Evolutionary conservation across 1,284 basidiomycete species (phyloP).

Genomic region (Termitomyces sp.): DNA sequence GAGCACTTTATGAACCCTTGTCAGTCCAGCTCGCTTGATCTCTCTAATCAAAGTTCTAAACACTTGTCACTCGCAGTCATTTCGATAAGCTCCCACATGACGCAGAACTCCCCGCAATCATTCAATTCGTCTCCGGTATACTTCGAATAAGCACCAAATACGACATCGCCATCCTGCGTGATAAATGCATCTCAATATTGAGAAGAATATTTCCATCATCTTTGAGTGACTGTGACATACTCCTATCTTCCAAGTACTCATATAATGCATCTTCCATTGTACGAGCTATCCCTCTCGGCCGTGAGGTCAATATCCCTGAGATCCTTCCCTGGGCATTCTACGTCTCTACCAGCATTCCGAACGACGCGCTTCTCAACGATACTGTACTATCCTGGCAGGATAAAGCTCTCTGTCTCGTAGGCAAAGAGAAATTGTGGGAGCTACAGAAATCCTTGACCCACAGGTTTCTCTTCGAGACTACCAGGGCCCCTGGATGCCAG

Average conservation of each 20-base stretch:
- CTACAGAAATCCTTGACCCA: constrained; percentile 31
- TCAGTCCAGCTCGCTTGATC: constrained; percentile 18
- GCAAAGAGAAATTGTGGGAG: constrained; percentile 34
- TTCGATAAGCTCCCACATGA: constrained; percentile 31
- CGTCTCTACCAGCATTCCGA: constrained; percentile 32
- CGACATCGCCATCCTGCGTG: constrained; percentile 30
- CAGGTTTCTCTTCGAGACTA: constrained; percentile 29
- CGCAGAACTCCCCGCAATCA: constrained; percentile 27
- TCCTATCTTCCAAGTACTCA: constrained; percentile 29
- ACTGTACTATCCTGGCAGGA: constrained; percentile 32
- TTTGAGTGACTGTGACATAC: constrained; percentile 29
- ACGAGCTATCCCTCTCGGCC: constrained; percentile 34
- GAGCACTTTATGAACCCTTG: constrained; percentile 34
- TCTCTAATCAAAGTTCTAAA: neutral
- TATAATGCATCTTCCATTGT: constrained; percentile 32
- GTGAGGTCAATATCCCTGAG: constrained; percentile 32
- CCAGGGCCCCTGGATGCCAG: constrained; percentile 24
- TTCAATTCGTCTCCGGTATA: constrained; percentile 34
- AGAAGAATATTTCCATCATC: constrained; percentile 34
- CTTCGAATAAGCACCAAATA: constrained; percentile 37
- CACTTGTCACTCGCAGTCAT: constrained; percentile 21
- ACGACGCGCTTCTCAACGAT: constrained; percentile 29
- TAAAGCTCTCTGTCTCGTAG: constrained; percentile 34
- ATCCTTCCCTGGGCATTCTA: constrained; percentile 41
- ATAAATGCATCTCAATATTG: constrained; percentile 34